These are phyloP conservation scores for Trichophyton mentagrophytes DNA, from an alignment of 2,329 filamentous ascomycete genomes.

Conservation along the genomic window DNA sequence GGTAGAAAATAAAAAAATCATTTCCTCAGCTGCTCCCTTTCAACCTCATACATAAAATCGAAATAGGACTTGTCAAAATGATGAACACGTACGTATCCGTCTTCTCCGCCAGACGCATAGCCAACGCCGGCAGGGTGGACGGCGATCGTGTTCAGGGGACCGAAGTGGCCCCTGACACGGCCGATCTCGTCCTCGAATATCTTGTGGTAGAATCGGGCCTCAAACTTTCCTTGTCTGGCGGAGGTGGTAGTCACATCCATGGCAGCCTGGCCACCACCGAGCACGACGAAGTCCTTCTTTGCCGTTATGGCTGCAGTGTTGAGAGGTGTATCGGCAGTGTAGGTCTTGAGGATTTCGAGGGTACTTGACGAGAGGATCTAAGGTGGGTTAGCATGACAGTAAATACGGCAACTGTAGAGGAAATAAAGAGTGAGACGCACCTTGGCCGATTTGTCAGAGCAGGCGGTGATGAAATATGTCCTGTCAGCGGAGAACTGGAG, in stretches of 20 bases:
- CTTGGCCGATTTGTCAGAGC: conserved; percentile 96
- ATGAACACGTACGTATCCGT: conserved; percentile 95
- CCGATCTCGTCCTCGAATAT: conserved; percentile 98
- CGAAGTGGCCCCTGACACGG: conserved; percentile 92
- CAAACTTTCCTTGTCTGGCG: conserved; percentile 94
- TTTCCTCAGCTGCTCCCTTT: conserved; percentile 57
- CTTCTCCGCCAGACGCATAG: conserved; percentile 92
- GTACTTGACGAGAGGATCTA: conserved; percentile 73
- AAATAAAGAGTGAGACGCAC: conserved; percentile 32
- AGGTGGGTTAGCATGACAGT: not conserved
- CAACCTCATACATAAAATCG: conserved; percentile 97
- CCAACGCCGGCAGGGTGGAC: conserved; percentile 81
- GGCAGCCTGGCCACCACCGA: conserved; percentile 93
- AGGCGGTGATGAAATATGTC: conserved; percentile 96
- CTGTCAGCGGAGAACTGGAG: conserved; percentile 89
- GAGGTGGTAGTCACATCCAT: conserved; percentile 97
- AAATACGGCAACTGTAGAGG: not conserved
- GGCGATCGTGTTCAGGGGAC: conserved; percentile 89
- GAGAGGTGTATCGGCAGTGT: conserved; percentile 79
- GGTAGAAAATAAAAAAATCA: conserved; percentile 5
- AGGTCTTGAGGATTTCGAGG: conserved; percentile 87
- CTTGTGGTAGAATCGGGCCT: conserved; percentile 99
- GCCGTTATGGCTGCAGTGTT: conserved; percentile 90
- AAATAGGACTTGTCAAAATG: conserved; percentile 98
- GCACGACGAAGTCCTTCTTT: conserved; percentile 95